Evolutionary conservation across 768 basidiomycete genomes (phyloP), one percentile per base, ranked within the genome.

Genomic region (Leccinum boreale): DNA sequence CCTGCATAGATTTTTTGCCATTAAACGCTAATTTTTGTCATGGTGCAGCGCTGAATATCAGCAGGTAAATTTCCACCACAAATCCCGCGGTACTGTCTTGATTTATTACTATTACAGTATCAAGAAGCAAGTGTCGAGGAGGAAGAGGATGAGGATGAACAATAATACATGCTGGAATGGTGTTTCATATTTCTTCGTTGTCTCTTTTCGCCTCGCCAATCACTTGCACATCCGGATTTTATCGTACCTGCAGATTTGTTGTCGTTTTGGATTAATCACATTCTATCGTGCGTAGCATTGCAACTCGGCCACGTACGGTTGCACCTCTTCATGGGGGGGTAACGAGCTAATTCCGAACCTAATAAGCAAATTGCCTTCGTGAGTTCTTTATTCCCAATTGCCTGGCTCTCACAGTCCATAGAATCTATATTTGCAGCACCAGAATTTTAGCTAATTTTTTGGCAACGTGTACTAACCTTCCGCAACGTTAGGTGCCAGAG

Each of bases 31-130:
- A 59, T 42, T 53, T 23, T 54, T 58, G n/a, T 53, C 29, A 24
- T 23, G 2, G 2, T 60, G n/a, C 53, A 92, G 90, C 58, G 82
- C 91, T 56, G 94, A 98, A 70, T 96, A 96, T 75, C 92, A 94
- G 70, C 91, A 91, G 79, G 89, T 85, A 64, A 62, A 14, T 33
- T 45, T 57, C 44, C 59, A 45, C 2, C 52, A 42, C 10, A 10
- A 26, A 45, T 55, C 8, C 9, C 8, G 12, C 26, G 23, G 7
- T 21, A 36, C 23, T 29, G 21, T 11, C 52, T 15, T 36, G 21
- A 58, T n/a, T 33, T 23, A 44, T 36, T 15, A 26, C 52, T 45
- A 23, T 56, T 57, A 50, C 61, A 86, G 81, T 87, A 86, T 64
- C 85, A 86, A 72, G 85, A 86, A 66, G 85, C 85, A 15, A 74